These are phyloP conservation scores for Teratosphaeriaceae sp. DNA, from an alignment of 2,329 filamentous ascomycete species.

Conservation along the genomic window DNA sequence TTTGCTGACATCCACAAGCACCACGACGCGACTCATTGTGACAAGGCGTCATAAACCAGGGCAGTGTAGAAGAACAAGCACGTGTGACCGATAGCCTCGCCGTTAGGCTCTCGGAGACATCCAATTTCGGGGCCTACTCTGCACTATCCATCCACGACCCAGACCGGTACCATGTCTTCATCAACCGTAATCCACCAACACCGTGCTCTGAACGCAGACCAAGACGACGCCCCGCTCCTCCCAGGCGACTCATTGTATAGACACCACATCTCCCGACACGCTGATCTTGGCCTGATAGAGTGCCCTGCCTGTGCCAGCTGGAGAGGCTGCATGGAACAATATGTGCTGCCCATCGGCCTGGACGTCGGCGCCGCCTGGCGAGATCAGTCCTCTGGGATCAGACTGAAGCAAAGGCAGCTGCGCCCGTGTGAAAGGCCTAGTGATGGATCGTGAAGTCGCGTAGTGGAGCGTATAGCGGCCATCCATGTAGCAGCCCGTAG, in stretches of 20 bases:
- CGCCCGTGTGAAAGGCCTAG: constrained; percentile 16
- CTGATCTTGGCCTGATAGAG: constrained; percentile 16
- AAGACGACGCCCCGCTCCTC: no score
- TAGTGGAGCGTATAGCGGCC: constrained; percentile 18
- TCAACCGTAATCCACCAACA: neutral
- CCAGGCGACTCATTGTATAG: no score
- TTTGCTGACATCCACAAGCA: no score
- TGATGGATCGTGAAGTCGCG: constrained; percentile 16
- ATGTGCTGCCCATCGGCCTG: constrained; percentile 21
- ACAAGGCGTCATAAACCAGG: no score
- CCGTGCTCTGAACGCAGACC: neutral
- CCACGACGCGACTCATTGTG: no score
- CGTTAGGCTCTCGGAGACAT: no score
- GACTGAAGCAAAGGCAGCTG: constrained; percentile 15
- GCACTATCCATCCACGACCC: no score
- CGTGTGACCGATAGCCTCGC: no score
- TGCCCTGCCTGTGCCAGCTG: constrained; percentile 15
- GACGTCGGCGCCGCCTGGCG: constrained; percentile 26
- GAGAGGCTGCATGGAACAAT: constrained; percentile 28
- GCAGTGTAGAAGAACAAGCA: no score
- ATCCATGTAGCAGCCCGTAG: constrained; percentile 16
- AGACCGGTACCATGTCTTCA: no score
- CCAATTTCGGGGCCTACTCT: no score
- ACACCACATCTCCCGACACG: neutral
- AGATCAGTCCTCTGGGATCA: constrained; percentile 18